These are phyloP conservation scores for Penicillium sp. DNA, from an alignment of 2,329 filamentous ascomycete species.

Conservation along the genomic window DNA sequence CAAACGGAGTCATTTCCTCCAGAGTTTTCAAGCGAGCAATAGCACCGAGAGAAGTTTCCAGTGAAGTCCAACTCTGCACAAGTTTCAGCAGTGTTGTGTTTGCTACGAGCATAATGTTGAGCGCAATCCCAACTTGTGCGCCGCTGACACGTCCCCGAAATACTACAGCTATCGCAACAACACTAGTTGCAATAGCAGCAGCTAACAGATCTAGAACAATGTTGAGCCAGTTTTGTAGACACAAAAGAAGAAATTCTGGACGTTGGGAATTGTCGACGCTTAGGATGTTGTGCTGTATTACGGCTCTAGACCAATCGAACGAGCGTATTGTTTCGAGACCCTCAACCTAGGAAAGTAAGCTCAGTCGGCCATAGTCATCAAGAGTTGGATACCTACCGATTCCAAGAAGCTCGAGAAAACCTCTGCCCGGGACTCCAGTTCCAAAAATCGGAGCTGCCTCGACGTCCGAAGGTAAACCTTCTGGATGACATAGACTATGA, in stretches of 20 bases:
- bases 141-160: slow-evolving; percentile 40
- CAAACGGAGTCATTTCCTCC: slow-evolving; percentile 39
- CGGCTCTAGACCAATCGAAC: slow-evolving; percentile 46
- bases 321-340: slow-evolving; percentile 55
- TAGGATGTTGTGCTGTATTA: slow-evolving; percentile 39
- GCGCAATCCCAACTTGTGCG: slow-evolving; percentile 50
- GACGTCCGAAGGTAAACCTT: slow-evolving; percentile 59
- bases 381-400: slow-evolving; percentile 39
- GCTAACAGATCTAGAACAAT: slow-evolving; percentile 51
- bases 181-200: slow-evolving; percentile 44
- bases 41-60: slow-evolving; percentile 57
- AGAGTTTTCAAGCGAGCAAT: slow-evolving; percentile 54
- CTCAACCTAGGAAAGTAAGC: neutral
- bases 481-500: slow-evolving; percentile 49
- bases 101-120: slow-evolving; percentile 53
- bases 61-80: slow-evolving; percentile 51
- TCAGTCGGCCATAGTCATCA: neutral
- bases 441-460: slow-evolving; percentile 56
- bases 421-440: slow-evolving; percentile 59
- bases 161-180: slow-evolving; percentile 49
- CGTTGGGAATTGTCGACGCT: slow-evolving; percentile 53
- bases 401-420: slow-evolving; percentile 57
- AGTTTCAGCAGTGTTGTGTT: slow-evolving; percentile 49
- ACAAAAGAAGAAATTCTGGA: slow-evolving; percentile 55
- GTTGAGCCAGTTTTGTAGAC: slow-evolving; percentile 56